These are phyloP conservation scores for Cyberlindnera maclurae DNA, from an alignment of 805 yeast species.

Conservation along the genomic window DNA sequence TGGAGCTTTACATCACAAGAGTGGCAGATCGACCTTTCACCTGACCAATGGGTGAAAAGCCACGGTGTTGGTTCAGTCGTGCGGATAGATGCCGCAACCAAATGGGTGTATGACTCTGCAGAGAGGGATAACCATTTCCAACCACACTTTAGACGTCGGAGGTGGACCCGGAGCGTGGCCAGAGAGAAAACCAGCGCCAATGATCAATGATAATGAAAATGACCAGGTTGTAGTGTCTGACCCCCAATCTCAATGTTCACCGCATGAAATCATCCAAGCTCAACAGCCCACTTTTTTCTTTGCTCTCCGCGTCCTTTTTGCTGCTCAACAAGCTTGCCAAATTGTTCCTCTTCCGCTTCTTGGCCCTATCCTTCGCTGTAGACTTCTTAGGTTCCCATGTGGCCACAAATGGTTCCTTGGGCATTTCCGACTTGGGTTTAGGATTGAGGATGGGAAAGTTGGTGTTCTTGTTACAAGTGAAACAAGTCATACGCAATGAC, in stretches of 20 bases:
- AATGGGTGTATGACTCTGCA: conserved; percentile 74
- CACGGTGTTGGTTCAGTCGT: conserved; percentile 42
- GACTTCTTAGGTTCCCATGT: conserved; percentile 16
- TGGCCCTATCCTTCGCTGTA: conserved; percentile 33
- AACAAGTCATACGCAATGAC: conserved; percentile 22
- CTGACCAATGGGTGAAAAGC: conserved; percentile 53
- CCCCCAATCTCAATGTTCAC: neutral
- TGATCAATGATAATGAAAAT: conserved; percentile 1
- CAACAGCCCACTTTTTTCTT: conserved; percentile 28
- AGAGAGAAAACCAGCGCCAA: neutral
- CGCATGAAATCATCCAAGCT: conserved; percentile 46
- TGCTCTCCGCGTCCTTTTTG: conserved; percentile 33
- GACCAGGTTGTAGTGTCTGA: neutral
- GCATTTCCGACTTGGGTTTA: neutral
- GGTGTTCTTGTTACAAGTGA: conserved; percentile 21
- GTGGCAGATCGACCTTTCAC: conserved; percentile 66
- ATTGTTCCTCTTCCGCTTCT: conserved; percentile 40
- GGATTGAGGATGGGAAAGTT: conserved; percentile 8
- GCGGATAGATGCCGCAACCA: conserved; percentile 62
- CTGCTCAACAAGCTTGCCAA: conserved; percentile 34
- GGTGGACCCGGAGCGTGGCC: conserved; percentile 46
- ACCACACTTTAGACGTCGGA: conserved; percentile 47
- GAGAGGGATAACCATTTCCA: conserved; percentile 22
- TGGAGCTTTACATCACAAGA: conserved; percentile 45
- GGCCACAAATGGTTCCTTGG: conserved; percentile 18